Base-by-base conservation (phyloP, 768 basidiomycete genomes). In the Ramaria sp. region DNA sequence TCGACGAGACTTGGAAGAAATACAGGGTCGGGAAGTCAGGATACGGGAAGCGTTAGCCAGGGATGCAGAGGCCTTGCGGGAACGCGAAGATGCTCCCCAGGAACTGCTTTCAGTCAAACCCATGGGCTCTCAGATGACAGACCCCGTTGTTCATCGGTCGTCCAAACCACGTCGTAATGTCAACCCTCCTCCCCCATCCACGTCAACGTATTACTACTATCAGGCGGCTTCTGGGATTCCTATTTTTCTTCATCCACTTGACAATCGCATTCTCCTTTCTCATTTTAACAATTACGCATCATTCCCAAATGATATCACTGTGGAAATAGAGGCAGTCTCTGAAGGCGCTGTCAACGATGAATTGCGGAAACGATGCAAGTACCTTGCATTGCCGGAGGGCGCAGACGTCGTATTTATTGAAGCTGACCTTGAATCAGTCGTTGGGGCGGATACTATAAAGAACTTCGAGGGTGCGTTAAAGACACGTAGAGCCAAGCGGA, bases 381-480 rank as follows among this genome's bases (percentile, higher is more conserved):
- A 97, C 67, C 83, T 99, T 58, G 81, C 82, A 3, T 75, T 97
- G 61, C 89, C 94, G 1, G 84, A 90, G 55, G 84, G 89, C 42
- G 84, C 90, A 36, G 94, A 98, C 62, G 90, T 97, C 43, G 85
- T 92, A 22, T 97, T 97, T 67, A 73, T 97, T 52, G 94, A 99
- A 68, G 81, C 90, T 7, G 85, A 95, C 64, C 71, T 98, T 16
- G 73, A 77, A 55, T 73, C 72, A 6, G 86, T 94, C 34, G 88
- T 97, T 18, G 86, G 90, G 28, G 62, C 64, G 13, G 83, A 84
- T 10, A 83, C 85, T 0, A 66, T 97, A 52, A 83, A 78, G 72
- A 84, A 78, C 55, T 99, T 96, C 61, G 90, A 93, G 63, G 79
- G 78, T 1, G 78, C 88, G 28, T 72, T 99, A 54, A 85, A 80